Base-by-base conservation (phyloP, 345 rosid genomes). In the Euphorbia pulcherrima region DNA sequence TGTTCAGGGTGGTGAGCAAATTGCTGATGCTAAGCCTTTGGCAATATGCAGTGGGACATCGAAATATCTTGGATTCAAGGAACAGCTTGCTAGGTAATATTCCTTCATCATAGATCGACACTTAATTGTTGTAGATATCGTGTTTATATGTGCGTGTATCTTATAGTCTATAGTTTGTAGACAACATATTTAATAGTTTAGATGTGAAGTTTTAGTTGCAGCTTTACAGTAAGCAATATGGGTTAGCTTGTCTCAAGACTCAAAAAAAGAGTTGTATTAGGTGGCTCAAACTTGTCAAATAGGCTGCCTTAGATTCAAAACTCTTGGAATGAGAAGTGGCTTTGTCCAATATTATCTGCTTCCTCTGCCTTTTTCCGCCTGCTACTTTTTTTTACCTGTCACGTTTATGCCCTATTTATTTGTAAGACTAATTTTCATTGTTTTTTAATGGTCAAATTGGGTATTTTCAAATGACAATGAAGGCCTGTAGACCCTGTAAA, bases 11-110 rank as follows among this genome's bases (percentile, higher is more conserved):
- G 60, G 29, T 48, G 69, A 68, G 47, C 73, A 74, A 58, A 26
- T 64, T 68, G 16, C 69, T 58, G 73, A 74, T 64, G 78, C 78
- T 64, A 74, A 68, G 61, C 78, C 78, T 63, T 28, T 74, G 26
- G 65, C 78, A 47, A 21, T 74, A n/a, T 57, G 65, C 41, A 58
- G 46, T 20, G 73, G 69, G 58, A 68, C 73, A 20, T 73, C 73
- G 12, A 39, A n/a, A 60, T 56, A 47, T 68, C 60, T 52, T 76
- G 87, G 83, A 70, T 75, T 85, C n/a, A 90, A 81, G 76, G 92
- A 83, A 76, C 78, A 82, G 54, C 75, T 83, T 76, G 77, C 87
- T 72, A 87, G 96, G 98, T 92, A 73, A 72, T 24, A 20, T 70
- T 50, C 60, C 28, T 77, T 62, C 47, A 58, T 53, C 57, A 27